Evolutionary conservation across 768 basidiomycete species (phyloP), one percentile per base, ranked within the genome.

Genomic region (Tulasnella sp.): DNA sequence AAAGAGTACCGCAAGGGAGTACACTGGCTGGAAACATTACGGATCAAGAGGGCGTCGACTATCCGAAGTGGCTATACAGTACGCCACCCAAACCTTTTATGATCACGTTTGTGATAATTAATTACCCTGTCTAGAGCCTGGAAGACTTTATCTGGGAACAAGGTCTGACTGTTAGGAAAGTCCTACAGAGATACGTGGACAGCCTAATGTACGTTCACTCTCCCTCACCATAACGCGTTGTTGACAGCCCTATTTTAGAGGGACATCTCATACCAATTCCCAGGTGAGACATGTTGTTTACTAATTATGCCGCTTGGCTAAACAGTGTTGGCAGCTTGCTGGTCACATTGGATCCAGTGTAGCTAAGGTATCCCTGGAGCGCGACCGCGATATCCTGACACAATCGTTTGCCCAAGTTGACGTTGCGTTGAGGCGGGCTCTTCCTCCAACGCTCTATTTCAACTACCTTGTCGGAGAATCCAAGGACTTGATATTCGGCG

Each of bases 1-100:
- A 87, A 83, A 67, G 90, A 93, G 59, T 96, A 96, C 65, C 75
- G 91, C 25, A 86, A 84, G 62, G 89, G 81, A 32, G 82, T 96
- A 21, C 84, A 94, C 68, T 87, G 88, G 83, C 71, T 91, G n/a
- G 91, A 96, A 72, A 92, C 91, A 0, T 74, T 94, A 35, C 74
- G 92, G 34, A 73, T 94, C 35, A 77, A 84, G 36, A 75, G 86
- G 59, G 81, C 82, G 5, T 94, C 91, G 68, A 87, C 82, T 36
- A 69, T 93, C 32, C 81, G 89, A 64, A 79, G 81, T 40, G 91
- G 86, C 3, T 87, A 85, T 64, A 86, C 79, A 63, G 90, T 84
- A 61, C 61, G 76, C 66, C 19, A n/a, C 34, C 25, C 35, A 12
- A 3, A 12, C 40, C 12, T 8, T 11, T 36, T 21, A 4, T 55